Base-by-base conservation (phyloP, 495 filamentous ascomycete species). In the Penicillium riverlandense region DNA sequence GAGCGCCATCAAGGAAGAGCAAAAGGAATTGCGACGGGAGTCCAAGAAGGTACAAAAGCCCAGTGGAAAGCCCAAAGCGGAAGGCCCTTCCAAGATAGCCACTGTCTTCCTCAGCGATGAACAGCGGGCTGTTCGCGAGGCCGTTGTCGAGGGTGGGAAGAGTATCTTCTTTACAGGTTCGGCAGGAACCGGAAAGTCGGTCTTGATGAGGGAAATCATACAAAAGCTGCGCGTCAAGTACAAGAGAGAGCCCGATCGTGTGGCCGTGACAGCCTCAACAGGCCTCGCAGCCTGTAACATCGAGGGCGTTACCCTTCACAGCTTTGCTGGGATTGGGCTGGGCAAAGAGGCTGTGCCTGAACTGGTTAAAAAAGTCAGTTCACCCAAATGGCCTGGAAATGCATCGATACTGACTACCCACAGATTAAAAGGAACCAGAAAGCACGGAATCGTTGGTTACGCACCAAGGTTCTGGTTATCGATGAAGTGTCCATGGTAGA, bases 401-500 rank as follows among this genome's bases (percentile, higher is more conserved):
- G 7, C 4, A n/a, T 9, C 7, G 11, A 38, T 37, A 30, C 49
- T 65, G 35, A 65, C 43, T 41, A 12, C 10, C 29, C 16, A 13
- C 45, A 72, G 77, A 86, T 98, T 55, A 87, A 84, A 57, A 81
- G 77, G 34, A 96, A 97, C 50, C 70, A 74, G 35, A 98, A 97
- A 59, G 88, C 88, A 11, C 87, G 83, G 58, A 81, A 77, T 35
- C 82, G 94, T 34, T 97, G 94, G 92, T 65, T 95, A 48, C 80
- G 80, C 15, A 95, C 90, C 0, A 91, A 86, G 50, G 78, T 87
- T 12, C 76, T 98, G 29, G 72, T 98, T 40, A 77, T 98, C 52
- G 92, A 98, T 62, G 92, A 98, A 64, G 84, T 98, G 29, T 97
- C 92, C 9, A 98, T 98, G 92, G 89, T 98, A 8, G 94, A 97